Evolutionary conservation across 805 yeast genomes (phyloP), one percentile per base, ranked within the genome.

Genomic region (Starmerella khaoyaiensis): DNA sequence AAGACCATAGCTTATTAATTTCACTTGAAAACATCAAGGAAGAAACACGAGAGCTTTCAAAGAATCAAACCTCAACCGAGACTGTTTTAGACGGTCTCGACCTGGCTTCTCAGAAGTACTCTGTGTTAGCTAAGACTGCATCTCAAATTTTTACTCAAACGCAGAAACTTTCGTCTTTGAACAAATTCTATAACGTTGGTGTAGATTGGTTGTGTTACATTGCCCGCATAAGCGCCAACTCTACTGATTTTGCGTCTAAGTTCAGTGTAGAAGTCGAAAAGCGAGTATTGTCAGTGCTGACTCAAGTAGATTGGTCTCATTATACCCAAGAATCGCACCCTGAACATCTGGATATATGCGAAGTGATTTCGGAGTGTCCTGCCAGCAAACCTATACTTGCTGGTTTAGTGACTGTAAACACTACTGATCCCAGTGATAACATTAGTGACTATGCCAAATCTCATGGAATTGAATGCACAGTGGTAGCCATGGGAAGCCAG

Each of bases 1-100:
- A 83, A 5, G 74, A 79, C 53, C 74, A 74, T 36, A 63, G 59
- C 0, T 57, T 84, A 3, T 53, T 80, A 14, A 57, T 63, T 4
- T 71, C 77, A 1, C 60, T 86, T 33, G 90, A 79, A 47, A 54
- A 50, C 1, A 57, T 87, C 35, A 86, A 87, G 51, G 42, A 52
- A 1, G 84, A 84, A 46, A 63, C 93, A 0, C 47, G 44, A 0
- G 65, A 66, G 14, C 67, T 82, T 12, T 68, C 69, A 25, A 38
- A 39, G 2, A 74, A 76, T 51, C 64, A 79, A 40, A 47, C 44
- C 2, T 76, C 75, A 37, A 71, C 86, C 0, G 61, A 62, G 2
- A 50, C 51, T 5, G 70, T 82, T 3, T 69, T 82, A 64, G 55
- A 47, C 1, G 63, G 68, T 4, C 71, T 81, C 12, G 74, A 73